Percentiles rank a stretch among this genome's conserved stretches.
Conservation (phyloP, 805 yeast species). For the Peterozyma toletana region DNA sequence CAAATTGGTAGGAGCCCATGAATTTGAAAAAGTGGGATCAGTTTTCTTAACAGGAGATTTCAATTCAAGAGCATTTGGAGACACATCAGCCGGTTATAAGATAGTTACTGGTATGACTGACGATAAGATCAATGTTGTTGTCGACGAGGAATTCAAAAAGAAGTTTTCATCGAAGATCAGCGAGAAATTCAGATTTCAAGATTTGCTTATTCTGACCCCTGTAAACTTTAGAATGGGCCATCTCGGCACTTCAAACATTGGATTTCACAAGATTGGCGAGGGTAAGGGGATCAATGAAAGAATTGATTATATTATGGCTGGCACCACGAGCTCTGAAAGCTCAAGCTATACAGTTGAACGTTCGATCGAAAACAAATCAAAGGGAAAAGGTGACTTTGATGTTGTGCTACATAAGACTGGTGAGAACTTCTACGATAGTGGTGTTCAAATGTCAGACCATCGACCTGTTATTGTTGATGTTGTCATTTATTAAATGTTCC, state of each 20-base stretch:
- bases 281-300: constrained; percentile 15
- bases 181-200: constrained; percentile 19
- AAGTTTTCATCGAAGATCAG: constrained; percentile 12
- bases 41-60: constrained; percentile 50
- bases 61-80: constrained; percentile 40
- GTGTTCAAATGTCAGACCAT: constrained; percentile 35
- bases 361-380: background rate
- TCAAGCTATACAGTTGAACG: constrained; percentile 5
- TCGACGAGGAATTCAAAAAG: constrained; percentile 15
- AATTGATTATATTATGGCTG: constrained; percentile 33
- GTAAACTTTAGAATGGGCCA: constrained; percentile 23
- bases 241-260: constrained; percentile 29
- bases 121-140: constrained; percentile 6
- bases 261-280: constrained; percentile 22
- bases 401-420: constrained; percentile 23
- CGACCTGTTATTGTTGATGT: constrained; percentile 34
- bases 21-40: constrained; percentile 23
- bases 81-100: constrained; percentile 25
- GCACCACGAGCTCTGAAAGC: constrained; percentile 11
- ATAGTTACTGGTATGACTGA: constrained; percentile 17
- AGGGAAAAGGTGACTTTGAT: constrained; percentile 11
- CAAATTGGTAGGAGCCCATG: constrained; percentile 28
- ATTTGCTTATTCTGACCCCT: constrained; percentile 17
- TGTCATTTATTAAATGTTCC: constrained; percentile 13
- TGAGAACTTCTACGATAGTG: constrained; percentile 28